phyloP scores from a whole-genome alignment of 163 green algal genomes.

The Chlorella variabilis region DNA sequence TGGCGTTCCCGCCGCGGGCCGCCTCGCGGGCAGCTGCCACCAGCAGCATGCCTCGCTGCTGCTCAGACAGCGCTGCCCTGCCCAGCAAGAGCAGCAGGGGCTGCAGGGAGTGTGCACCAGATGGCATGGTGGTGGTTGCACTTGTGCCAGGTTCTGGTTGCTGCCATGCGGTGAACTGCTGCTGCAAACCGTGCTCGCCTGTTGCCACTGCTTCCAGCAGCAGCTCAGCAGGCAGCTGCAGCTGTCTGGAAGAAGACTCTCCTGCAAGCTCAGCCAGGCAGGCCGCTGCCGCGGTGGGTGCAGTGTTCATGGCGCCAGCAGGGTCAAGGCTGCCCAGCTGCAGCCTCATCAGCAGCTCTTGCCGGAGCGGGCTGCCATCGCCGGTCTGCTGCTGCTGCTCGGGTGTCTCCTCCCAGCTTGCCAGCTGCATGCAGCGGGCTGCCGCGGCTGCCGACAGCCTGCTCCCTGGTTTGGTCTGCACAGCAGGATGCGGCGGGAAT shows the following conservation, averaged over 20 bases:
- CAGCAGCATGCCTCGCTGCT: not conserved
- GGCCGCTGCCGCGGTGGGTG: not conserved
- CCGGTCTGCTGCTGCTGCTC: too few species aligned
- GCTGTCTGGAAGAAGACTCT: not conserved
- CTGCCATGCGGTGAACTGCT: not conserved
- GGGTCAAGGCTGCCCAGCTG: conserved; percentile 6
- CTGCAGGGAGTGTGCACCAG: not conserved
- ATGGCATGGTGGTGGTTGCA: not conserved
- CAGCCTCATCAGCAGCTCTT: not conserved
- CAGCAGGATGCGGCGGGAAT: too few species aligned
- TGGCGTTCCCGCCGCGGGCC: not conserved
- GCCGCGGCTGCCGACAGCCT: conserved; percentile 10
- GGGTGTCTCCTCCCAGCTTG: not conserved
- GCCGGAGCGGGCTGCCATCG: not conserved
- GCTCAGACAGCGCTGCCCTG: not conserved
- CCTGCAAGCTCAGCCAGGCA: not conserved
- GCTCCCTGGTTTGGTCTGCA: conserved; percentile 13
- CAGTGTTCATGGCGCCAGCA: not conserved
- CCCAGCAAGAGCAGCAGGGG: not conserved
- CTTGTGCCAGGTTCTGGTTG: too few species aligned
- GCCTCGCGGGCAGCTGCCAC: not conserved
- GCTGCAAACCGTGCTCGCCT: too few species aligned
- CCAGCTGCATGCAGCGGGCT: conserved; percentile 10
- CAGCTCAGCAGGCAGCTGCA: not conserved
- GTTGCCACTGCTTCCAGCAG: not conserved